Percentiles rank a stretch among this genome's conserved stretches.
Conservation (phyloP, 2,329 filamentous ascomycete genomes). For the Fusarium coicis region DNA sequence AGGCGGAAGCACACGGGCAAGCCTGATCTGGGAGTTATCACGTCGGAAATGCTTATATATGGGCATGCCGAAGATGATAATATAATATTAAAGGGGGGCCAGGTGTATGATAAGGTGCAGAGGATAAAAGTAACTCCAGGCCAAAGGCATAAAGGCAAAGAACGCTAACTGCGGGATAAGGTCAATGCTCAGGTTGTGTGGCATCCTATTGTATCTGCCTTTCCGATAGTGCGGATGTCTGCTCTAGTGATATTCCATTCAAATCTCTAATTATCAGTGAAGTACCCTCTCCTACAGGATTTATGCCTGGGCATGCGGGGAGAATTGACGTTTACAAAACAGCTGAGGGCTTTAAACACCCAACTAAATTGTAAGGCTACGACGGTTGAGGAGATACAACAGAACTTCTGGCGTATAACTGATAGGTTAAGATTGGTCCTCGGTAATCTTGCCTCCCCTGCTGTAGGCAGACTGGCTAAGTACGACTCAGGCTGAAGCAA, state of each 20-base stretch:
- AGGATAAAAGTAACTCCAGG: too few species aligned
- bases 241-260: neutral
- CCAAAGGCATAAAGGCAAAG: too few species aligned
- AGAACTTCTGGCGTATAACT: neutral
- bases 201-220: neutral
- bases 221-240: neutral
- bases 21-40: neutral
- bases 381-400: neutral
- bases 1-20: neutral
- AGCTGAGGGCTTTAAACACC: neutral
- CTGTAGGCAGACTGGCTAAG: too few species aligned
- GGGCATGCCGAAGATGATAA: neutral
- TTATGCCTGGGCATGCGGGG: neutral
- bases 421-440: accelerated
- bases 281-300: neutral
- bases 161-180: neutral
- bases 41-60: neutral
- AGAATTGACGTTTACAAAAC: neutral
- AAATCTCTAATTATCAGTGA: neutral
- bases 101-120: neutral
- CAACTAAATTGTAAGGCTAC: neutral
- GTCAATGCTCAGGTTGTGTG: neutral
- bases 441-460: neutral
- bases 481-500: too few species aligned
- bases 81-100: neutral